Conservation (phyloP, 805 yeast genomes). For the Geotrichum ghanense region DNA sequence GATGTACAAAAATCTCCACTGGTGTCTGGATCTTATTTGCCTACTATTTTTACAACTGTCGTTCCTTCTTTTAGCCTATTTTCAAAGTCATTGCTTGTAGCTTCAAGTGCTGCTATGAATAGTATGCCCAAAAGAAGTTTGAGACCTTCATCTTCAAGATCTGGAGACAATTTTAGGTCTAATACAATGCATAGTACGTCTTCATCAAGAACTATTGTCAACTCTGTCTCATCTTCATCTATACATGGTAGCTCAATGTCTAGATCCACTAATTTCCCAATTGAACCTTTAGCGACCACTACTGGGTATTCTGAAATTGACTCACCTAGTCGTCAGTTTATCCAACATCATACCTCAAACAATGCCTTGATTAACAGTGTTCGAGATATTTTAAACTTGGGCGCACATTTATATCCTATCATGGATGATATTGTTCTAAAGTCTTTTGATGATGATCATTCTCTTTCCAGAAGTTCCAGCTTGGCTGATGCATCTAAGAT, state of each 20-base stretch:
- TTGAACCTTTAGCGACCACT: constrained; percentile 20
- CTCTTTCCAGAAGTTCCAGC: constrained; percentile 33
- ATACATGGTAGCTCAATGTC: not conserved
- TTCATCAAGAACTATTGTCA: constrained; percentile 6
- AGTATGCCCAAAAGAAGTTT: constrained; percentile 5
- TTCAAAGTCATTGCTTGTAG: constrained; percentile 39
- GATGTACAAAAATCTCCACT: constrained; percentile 43
- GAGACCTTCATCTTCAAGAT: constrained; percentile 4
- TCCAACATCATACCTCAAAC: constrained; percentile 23
- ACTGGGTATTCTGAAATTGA: constrained; percentile 41
- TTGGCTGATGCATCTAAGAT: constrained; percentile 36
- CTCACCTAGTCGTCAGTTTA: constrained; percentile 25
- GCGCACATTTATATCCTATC: constrained; percentile 44
- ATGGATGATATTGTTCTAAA: constrained; percentile 50
- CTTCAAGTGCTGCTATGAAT: constrained; percentile 38
- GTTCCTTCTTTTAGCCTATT: constrained; percentile 47
- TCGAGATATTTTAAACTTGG: constrained; percentile 54
- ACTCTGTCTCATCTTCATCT: constrained; percentile 6
- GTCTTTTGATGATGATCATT: constrained; percentile 30
- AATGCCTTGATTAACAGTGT: constrained; percentile 44
- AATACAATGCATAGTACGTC: constrained; percentile 6
- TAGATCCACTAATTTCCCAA: constrained; percentile 29
- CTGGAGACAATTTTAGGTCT: constrained; percentile 7
- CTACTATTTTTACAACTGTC: constrained; percentile 51
- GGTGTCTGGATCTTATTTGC: constrained; percentile 49